Conservation (phyloP, 177 flowering plant species). For the Vitis hybrid region DNA sequence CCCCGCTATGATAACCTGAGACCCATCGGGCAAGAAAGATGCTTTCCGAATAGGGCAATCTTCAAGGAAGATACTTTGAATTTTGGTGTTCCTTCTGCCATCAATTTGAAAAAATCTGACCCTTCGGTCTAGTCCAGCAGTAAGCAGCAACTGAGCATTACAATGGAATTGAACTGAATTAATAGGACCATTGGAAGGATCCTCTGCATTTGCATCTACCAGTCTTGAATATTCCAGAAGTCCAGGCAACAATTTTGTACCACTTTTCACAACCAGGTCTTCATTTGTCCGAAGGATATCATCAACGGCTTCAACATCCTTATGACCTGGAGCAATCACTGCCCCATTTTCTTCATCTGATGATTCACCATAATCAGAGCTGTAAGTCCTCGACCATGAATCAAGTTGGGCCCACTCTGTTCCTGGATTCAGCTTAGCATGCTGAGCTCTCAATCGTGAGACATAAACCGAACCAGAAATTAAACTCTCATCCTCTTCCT, state of each 20-base stretch:
- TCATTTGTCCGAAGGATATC: slow-evolving; percentile 66
- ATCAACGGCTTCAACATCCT: slow-evolving; percentile 33
- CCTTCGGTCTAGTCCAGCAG: slow-evolving; percentile 75
- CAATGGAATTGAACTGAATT: slow-evolving; percentile 85
- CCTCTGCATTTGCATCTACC: slow-evolving; percentile 73
- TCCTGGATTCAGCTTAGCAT: slow-evolving; percentile 74
- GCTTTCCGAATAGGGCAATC: slow-evolving; percentile 87
- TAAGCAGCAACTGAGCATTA: slow-evolving; percentile 79
- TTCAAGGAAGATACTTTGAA: slow-evolving; percentile 73
- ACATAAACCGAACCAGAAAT: slow-evolving; percentile 76
- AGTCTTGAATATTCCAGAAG: slow-evolving; percentile 70
- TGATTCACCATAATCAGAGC: slow-evolving; percentile 47
- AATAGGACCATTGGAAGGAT: slow-evolving; percentile 64
- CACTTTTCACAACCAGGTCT: slow-evolving; percentile 64
- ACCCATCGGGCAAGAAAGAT: slow-evolving; percentile 77
- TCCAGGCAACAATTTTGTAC: slow-evolving; percentile 69
- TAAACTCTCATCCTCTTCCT: slow-evolving; percentile 66
- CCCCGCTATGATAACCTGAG: slow-evolving; percentile 77
- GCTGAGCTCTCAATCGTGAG: slow-evolving; percentile 81
- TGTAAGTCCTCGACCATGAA: slow-evolving; percentile 13
- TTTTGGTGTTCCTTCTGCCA: slow-evolving; percentile 76
- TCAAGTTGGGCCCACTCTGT: slow-evolving; percentile 84
- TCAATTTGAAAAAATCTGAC: slow-evolving; percentile 86
- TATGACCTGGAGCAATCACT: slow-evolving; percentile 27
- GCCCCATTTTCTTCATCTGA: slow-evolving; percentile 57